Evolutionary conservation across 2,329 filamentous ascomycete genomes (phyloP).

Genomic region (Microascus cirrosus): DNA sequence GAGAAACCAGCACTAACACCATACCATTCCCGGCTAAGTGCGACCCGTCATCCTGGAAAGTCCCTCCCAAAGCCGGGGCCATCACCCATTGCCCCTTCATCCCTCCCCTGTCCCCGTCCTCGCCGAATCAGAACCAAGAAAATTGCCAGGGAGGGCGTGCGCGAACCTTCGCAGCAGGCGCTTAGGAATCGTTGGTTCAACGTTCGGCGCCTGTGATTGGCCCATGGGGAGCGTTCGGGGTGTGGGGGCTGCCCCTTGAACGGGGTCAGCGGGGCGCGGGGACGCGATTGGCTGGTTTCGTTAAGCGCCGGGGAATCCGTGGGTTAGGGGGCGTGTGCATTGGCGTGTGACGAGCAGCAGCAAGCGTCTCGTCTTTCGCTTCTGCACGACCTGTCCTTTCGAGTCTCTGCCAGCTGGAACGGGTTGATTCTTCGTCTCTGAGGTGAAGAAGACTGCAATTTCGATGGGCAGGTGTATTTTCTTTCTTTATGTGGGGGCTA

Average conservation of each 20-base stretch:
- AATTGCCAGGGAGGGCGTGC: background rate
- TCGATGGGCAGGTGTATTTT: no score
- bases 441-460: no score
- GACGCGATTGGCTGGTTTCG: background rate
- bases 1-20: background rate
- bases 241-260: background rate
- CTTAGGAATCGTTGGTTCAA: background rate
- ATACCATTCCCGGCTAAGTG: background rate
- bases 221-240: background rate
- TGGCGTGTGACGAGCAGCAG: background rate
- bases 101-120: background rate
- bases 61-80: background rate
- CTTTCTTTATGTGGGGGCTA: no score
- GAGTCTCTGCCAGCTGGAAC: no score
- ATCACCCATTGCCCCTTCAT: background rate
- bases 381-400: no score
- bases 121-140: background rate
- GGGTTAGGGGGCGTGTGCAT: slow-evolving; percentile 1
- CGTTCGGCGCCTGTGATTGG: background rate
- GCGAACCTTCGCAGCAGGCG: background rate
- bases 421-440: no score
- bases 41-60: slow-evolving; percentile 1
- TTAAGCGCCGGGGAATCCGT: slow-evolving; percentile 2
- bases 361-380: no score
- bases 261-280: background rate